Conservation (phyloP, 78 protist genomes). For the Cyanophora paradoxa region DNA sequence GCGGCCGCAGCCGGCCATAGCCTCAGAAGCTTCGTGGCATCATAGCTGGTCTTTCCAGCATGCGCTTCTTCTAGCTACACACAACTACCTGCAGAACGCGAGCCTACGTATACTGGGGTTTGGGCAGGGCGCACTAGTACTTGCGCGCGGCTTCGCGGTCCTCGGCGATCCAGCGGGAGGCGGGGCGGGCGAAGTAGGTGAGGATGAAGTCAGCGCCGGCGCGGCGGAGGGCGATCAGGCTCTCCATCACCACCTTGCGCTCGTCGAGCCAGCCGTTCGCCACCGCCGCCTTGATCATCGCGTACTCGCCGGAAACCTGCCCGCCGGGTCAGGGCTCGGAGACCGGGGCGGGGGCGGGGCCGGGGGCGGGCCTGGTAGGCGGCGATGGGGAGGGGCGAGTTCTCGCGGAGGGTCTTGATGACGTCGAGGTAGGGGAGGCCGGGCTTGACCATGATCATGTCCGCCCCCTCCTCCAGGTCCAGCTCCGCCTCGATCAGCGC, state of each 20-base stretch:
- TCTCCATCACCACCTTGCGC: slow-evolving; percentile 7
- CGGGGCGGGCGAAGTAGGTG: slow-evolving; percentile 22
- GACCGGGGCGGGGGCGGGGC: too few relatives aligned
- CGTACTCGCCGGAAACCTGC: neutral
- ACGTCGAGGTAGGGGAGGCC: slow-evolving; percentile 15
- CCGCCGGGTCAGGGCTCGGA: neutral
- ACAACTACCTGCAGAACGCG: too few relatives aligned
- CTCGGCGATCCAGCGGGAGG: too few relatives aligned
- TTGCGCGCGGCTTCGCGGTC: too few relatives aligned
- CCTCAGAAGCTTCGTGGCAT: too few relatives aligned
- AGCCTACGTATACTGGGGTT: too few relatives aligned
- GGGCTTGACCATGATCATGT: slow-evolving; percentile 6
- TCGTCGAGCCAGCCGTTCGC: neutral
- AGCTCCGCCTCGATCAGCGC: slow-evolving; percentile 1
- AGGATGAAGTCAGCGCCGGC: slow-evolving; percentile 5
- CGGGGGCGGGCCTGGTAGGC: slow-evolving; percentile 8
- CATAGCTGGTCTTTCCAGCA: too few relatives aligned
- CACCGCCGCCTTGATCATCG: slow-evolving; percentile 16
- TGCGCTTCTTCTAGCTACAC: too few relatives aligned
- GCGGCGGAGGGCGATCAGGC: neutral
- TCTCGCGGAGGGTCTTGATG: slow-evolving; percentile 10
- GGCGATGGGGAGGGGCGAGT: slow-evolving; percentile 11
- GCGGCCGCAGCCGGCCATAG: too few relatives aligned
- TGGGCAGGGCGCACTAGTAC: too few relatives aligned
- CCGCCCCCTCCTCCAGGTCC: slow-evolving; percentile 5